phyloP scores from a whole-genome alignment of 108 stramenopile species.

The Cyclotella cryptica region DNA sequence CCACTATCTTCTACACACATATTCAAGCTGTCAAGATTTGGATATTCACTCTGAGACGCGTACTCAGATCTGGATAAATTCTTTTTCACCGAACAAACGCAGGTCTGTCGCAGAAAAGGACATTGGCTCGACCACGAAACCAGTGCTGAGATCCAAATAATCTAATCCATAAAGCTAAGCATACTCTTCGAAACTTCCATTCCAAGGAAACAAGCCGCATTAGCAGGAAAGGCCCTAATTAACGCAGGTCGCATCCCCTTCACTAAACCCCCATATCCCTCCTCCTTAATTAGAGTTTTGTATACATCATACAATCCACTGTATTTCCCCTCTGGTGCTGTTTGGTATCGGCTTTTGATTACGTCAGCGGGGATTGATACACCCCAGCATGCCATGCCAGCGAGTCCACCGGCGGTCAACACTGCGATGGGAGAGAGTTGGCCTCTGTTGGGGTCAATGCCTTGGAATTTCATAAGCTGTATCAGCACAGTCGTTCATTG shows the following conservation, averaged over 20 bases:
- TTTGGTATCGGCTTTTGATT: slow-evolving; percentile 87
- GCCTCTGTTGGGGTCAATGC: slow-evolving; percentile 70
- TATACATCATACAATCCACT: slow-evolving; percentile 68
- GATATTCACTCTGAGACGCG: too few species aligned
- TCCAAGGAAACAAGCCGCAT: slow-evolving; percentile 93
- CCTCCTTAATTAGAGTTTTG: slow-evolving; percentile 74
- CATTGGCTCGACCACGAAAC: not conserved
- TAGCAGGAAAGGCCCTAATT: slow-evolving; percentile 94
- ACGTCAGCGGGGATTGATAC: slow-evolving; percentile 89
- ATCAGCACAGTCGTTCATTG: not conserved
- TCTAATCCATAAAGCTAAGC: slow-evolving; percentile 75
- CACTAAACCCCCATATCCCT: slow-evolving; percentile 85
- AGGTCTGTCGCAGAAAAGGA: too few species aligned
- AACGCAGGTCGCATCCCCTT: slow-evolving; percentile 86
- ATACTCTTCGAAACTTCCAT: slow-evolving; percentile 80
- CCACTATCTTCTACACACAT: too few species aligned
- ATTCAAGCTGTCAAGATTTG: too few species aligned
- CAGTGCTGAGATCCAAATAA: not conserved
- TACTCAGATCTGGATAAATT: too few species aligned
- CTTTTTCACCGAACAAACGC: too few species aligned
- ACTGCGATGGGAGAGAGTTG: slow-evolving; percentile 68
- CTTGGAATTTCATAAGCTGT: slow-evolving; percentile 64
- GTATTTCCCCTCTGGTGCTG: slow-evolving; percentile 80
- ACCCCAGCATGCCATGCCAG: slow-evolving; percentile 90
- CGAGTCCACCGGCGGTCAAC: slow-evolving; percentile 85